Percentiles rank a stretch among this genome's conserved stretches.
Conservation (phyloP, 805 yeast species). For the Saccharomycopsis oosterbeekiorum region DNA sequence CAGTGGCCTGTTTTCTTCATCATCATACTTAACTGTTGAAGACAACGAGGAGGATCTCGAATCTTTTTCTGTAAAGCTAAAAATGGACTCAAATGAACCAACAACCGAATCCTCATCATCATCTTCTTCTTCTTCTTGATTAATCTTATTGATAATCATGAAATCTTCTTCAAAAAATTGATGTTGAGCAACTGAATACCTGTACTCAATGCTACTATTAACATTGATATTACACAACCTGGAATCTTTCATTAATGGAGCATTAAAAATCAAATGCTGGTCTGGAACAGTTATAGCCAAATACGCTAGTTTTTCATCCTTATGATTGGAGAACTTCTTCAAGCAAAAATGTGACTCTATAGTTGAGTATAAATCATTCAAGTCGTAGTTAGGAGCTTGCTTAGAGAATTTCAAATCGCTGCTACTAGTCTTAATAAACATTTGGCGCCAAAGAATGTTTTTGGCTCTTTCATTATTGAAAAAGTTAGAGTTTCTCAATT, state of each 20-base stretch:
- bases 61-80: neutral
- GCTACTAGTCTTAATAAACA: neutral
- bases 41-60: neutral
- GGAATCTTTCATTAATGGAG: conserved; percentile 3
- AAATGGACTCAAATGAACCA: neutral
- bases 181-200: neutral
- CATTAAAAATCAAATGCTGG: conserved; percentile 4
- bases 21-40: neutral
- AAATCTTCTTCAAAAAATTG: neutral
- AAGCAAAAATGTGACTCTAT: neutral
- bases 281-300: conserved; percentile 8
- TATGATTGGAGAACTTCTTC: neutral
- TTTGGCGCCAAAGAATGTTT: conserved; percentile 8
- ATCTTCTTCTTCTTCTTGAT: neutral
- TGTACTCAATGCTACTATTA: conserved; percentile 7
- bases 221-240: neutral
- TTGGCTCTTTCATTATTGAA: conserved; percentile 5
- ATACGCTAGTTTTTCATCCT: neutral
- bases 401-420: neutral
- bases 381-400: neutral
- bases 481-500: conserved; percentile 7
- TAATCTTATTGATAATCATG: neutral
- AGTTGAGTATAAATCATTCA: neutral
- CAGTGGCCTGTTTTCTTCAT: neutral
- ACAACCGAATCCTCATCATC: neutral